These are phyloP conservation scores for Xylaria sp. DNA, from an alignment of 495 filamentous ascomycete genomes.

Conservation along the genomic window DNA sequence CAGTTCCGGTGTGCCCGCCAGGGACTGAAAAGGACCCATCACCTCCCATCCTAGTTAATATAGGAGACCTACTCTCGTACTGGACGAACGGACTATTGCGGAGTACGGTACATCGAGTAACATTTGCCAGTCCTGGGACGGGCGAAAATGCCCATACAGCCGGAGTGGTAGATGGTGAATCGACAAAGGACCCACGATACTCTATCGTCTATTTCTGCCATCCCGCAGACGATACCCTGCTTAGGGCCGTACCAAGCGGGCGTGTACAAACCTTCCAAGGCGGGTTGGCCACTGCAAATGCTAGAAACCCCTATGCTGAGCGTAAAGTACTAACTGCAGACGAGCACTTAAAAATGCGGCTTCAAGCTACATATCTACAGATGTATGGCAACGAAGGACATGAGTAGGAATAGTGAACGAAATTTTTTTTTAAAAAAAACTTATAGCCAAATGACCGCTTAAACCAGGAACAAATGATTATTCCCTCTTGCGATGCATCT, in stretches of 20 bases:
- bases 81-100: conserved; percentile 90
- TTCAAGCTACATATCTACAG: conserved; percentile 75
- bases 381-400: conserved; percentile 37
- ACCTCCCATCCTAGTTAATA: conserved; percentile 89
- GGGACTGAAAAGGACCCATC: conserved; percentile 59
- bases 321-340: conserved; percentile 76
- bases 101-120: conserved; percentile 87
- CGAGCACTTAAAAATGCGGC: conserved; percentile 78
- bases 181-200: conserved; percentile 63
- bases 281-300: conserved; percentile 41
- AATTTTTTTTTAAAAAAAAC: not conserved
- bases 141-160: conserved; percentile 28
- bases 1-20: conserved; percentile 67
- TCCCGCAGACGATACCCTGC: conserved; percentile 71
- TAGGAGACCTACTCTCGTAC: conserved; percentile 87
- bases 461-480: not conserved
- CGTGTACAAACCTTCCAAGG: conserved; percentile 44
- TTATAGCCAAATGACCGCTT: not conserved
- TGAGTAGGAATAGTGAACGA: not conserved
- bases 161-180: conserved; percentile 61
- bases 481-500: not conserved
- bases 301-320: conserved; percentile 51
- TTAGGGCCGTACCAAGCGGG: conserved; percentile 78
- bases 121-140: conserved; percentile 64
- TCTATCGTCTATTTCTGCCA: conserved; percentile 94